Evolutionary conservation across 371 early-diverging fungal species (phyloP).

Genomic region (Actinomortierella ambigua): DNA sequence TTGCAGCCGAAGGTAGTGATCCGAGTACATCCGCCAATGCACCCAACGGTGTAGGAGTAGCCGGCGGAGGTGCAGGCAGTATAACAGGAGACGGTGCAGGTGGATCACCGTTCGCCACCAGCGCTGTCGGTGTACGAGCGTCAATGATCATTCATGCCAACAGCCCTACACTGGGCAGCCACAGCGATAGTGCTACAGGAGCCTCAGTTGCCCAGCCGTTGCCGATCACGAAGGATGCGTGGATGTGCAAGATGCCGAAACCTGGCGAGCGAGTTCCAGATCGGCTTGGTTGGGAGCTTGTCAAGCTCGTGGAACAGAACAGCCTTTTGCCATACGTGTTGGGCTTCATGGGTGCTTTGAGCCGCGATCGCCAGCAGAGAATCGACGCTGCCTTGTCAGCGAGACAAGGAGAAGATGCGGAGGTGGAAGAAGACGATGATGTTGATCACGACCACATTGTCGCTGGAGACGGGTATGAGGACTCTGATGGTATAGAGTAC

Average conservation of each 20-base stretch:
- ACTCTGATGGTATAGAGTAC: not conserved
- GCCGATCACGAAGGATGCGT: conserved; percentile 12
- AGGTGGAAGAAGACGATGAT: not conserved
- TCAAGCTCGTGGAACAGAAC: conserved; percentile 64
- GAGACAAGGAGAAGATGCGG: conserved; percentile 16
- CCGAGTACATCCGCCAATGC: too few species aligned
- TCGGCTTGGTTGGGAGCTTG: conserved; percentile 58
- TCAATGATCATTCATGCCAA: too few species aligned
- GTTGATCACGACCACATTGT: conserved; percentile 1
- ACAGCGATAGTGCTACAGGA: not conserved
- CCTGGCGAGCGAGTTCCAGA: conserved; percentile 37
- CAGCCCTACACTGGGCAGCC: not conserved
- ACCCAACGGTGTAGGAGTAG: too few species aligned
- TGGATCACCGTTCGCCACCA: not conserved
- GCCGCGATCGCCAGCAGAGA: conserved; percentile 31
- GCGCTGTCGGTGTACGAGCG: not conserved
- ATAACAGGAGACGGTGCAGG: not conserved
- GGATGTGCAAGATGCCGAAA: conserved; percentile 44
- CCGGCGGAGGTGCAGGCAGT: too few species aligned
- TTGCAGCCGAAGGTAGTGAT: not conserved
- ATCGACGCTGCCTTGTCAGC: conserved; percentile 21
- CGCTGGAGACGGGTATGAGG: conserved; percentile 8
- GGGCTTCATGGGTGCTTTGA: conserved; percentile 52
- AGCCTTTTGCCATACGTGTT: conserved; percentile 62
- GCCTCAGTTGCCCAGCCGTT: not conserved